phyloP scores from a whole-genome alignment of 306 rosid species.

The Morella rubra region DNA sequence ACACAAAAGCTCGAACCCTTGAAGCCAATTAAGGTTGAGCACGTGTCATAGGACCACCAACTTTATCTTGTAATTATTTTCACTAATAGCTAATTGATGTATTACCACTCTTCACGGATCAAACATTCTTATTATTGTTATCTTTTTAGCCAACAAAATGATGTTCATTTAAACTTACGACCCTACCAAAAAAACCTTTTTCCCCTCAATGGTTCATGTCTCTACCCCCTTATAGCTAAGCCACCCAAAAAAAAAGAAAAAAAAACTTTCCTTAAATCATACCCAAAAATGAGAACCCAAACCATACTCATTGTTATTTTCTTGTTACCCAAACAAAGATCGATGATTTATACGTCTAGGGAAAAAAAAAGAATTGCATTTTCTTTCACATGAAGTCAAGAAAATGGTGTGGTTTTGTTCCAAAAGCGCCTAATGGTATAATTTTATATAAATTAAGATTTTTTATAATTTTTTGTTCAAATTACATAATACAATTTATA shows the following conservation, averaged over 20 bases:
- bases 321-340: slow-evolving; percentile 3
- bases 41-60: slow-evolving; percentile 40
- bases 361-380: too few species aligned
- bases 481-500: too few species aligned
- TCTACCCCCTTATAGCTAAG: neutral
- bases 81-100: slow-evolving; percentile 13
- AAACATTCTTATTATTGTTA: slow-evolving; percentile 20
- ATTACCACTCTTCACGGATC: slow-evolving; percentile 40
- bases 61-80: slow-evolving; percentile 30
- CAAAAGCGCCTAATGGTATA: too few species aligned
- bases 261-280: neutral
- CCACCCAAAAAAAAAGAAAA: too few species aligned
- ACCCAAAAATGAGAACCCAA: neutral
- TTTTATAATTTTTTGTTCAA: too few species aligned
- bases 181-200: slow-evolving; percentile 30
- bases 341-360: too few species aligned
- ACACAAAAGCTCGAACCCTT: neutral
- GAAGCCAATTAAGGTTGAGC: slow-evolving; percentile 25
- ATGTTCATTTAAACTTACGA: slow-evolving; percentile 14
- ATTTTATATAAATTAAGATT: too few species aligned
- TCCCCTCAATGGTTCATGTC: neutral
- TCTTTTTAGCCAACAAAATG: slow-evolving; percentile 16
- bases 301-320: neutral
- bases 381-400: too few species aligned
- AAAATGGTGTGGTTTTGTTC: too few species aligned